Evolutionary conservation across 225 moss, liverwort and hornwort genomes (phyloP).

Genomic region (Sphagnum contortum): DNA sequence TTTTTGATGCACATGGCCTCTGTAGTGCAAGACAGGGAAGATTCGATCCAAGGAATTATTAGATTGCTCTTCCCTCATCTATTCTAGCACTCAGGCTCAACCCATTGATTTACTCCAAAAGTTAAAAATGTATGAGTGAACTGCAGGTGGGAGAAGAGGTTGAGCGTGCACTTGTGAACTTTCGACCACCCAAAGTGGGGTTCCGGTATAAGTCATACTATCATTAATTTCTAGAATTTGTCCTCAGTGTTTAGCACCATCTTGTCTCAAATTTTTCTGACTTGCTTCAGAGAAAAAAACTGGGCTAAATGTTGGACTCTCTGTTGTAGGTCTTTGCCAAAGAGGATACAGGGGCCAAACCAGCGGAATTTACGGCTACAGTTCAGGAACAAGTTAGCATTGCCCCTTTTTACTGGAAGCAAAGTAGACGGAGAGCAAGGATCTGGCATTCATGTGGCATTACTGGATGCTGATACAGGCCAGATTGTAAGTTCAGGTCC

Average conservation of each 20-base stretch:
- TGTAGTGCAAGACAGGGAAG: no score
- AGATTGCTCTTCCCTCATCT: no score
- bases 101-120: no score
- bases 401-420: constrained; percentile 52
- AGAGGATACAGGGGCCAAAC: constrained; percentile 34
- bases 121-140: no score
- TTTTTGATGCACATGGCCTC: no score
- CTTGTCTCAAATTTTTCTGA: no score
- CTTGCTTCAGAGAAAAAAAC: no score
- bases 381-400: constrained; percentile 43
- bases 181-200: constrained; percentile 54
- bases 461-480: constrained; percentile 31
- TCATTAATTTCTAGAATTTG: background rate
- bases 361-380: constrained; percentile 38
- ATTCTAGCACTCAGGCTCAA: no score
- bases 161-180: constrained; percentile 62
- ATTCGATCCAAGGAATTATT: no score
- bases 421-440: constrained; percentile 57
- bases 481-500: constrained; percentile 31
- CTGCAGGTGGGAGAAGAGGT: constrained; percentile 75
- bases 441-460: constrained; percentile 42
- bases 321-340: constrained; percentile 29
- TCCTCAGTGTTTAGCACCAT: no score
- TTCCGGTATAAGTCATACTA: constrained; percentile 17
- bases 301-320: background rate